These are phyloP conservation scores for Apiospora hydei DNA, from an alignment of 2,329 filamentous ascomycete genomes.

Conservation along the genomic window DNA sequence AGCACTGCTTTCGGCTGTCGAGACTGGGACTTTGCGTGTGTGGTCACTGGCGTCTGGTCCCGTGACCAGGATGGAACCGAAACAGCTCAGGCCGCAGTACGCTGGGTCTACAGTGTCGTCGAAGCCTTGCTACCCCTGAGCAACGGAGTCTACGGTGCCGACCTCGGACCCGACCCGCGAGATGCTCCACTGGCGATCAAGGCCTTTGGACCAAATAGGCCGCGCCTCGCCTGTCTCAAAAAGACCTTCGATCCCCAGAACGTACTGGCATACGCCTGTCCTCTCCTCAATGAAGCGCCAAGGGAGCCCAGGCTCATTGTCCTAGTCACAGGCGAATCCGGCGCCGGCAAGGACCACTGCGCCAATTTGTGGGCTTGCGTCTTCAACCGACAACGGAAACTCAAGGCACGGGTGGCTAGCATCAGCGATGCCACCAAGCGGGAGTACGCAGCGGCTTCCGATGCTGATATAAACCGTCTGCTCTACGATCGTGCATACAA, in stretches of 20 bases:
- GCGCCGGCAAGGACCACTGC: constrained; percentile 68
- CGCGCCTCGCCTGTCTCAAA: constrained; percentile 61
- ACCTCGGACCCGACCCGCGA: constrained; percentile 68
- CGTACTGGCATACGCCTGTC: constrained; percentile 63
- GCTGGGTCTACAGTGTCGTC: constrained; percentile 65
- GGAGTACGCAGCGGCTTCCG: constrained; percentile 59
- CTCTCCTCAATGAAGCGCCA: constrained; percentile 49
- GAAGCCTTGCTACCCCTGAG: constrained; percentile 56
- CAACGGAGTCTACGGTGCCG: constrained; percentile 63
- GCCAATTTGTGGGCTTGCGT: constrained; percentile 58
- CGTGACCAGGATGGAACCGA: constrained; percentile 57
- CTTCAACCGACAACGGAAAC: constrained; percentile 39
- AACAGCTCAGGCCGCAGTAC: constrained; percentile 45
- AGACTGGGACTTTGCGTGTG: constrained; percentile 70
- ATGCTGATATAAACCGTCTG: constrained; percentile 56
- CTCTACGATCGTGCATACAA: constrained; percentile 65
- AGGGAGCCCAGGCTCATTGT: constrained; percentile 56
- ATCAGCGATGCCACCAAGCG: constrained; percentile 66
- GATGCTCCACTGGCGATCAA: constrained; percentile 57
- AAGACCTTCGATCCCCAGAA: constrained; percentile 53
- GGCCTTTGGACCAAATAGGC: constrained; percentile 64
- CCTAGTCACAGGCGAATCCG: constrained; percentile 62
- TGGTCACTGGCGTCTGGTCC: constrained; percentile 68
- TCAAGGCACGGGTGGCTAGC: constrained; percentile 54
- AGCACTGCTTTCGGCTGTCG: constrained; percentile 68